Percentiles rank a stretch among this genome's conserved stretches.
Evolutionary conservation across 2,329 filamentous ascomycete genomes (phyloP).

Genomic region (Stenocarpella maydis): DNA sequence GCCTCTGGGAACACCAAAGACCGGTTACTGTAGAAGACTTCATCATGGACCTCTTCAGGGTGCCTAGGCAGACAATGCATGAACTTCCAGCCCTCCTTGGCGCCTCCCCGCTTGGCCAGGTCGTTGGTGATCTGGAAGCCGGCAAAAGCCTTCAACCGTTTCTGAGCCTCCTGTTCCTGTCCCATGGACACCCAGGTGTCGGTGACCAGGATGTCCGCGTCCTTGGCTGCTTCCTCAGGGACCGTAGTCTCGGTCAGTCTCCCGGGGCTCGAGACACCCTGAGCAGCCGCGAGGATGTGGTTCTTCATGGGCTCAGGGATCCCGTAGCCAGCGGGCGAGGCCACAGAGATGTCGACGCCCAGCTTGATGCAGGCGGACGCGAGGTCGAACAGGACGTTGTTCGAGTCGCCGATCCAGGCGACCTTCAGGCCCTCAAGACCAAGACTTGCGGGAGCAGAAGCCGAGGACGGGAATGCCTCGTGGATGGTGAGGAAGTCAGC

Average conservation of each 20-base stretch:
- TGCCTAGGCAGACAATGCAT: conserved; percentile 98
- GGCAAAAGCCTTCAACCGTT: conserved; percentile 80
- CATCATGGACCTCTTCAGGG: conserved; percentile 90
- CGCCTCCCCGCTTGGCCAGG: conserved; percentile 82
- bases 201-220: conserved; percentile 90
- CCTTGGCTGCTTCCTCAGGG: conserved; percentile 85
- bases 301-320: conserved; percentile 80
- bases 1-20: conserved; percentile 94
- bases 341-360: conserved; percentile 85
- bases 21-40: conserved; percentile 88
- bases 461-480: conserved; percentile 71
- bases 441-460: conserved; percentile 50
- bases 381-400: conserved; percentile 95
- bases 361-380: conserved; percentile 88
- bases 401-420: conserved; percentile 95
- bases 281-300: conserved; percentile 72
- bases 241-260: conserved; percentile 77
- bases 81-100: conserved; percentile 91
- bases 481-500: conserved; percentile 92
- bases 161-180: conserved; percentile 84
- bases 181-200: conserved; percentile 99
- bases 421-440: conserved; percentile 86
- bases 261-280: conserved; percentile 66
- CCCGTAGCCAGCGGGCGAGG: conserved; percentile 83
- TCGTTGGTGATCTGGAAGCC: conserved; percentile 93